Evolutionary conservation across 176 grass and related monocot genomes (phyloP).

Genomic region (Elaeis guineensis): DNA sequence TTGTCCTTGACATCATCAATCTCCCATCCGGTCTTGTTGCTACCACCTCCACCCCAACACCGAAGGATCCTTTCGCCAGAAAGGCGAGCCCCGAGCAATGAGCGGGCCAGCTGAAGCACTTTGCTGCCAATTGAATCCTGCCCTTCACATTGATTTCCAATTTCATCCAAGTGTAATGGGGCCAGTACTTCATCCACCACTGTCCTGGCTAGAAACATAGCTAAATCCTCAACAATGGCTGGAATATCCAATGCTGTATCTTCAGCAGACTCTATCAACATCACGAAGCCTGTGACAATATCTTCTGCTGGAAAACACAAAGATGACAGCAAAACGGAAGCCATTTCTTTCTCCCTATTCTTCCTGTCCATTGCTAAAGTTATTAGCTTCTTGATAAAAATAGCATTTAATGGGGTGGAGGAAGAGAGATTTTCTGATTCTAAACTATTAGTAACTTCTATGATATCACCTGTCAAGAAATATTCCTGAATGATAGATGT

Average conservation of each 20-base stretch:
- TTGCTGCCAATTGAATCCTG: conserved; percentile 14
- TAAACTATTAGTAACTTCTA: conserved; percentile 27
- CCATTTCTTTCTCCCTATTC: conserved; percentile 71
- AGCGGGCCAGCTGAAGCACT: conserved; percentile 36
- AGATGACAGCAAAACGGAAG: conserved; percentile 55
- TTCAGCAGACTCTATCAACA: conserved; percentile 55
- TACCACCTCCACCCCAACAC: conserved; percentile 60
- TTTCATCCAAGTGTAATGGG: conserved; percentile 42
- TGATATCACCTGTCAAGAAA: conserved; percentile 40
- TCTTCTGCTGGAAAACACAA: conserved; percentile 51
- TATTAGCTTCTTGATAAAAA: conserved; percentile 56
- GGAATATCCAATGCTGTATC: conserved; percentile 68
- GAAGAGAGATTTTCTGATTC: conserved; percentile 35
- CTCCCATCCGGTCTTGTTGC: conserved; percentile 43
- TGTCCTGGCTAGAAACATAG: conserved; percentile 71
- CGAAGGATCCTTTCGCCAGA: conserved; percentile 63
- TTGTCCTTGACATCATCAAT: conserved; percentile 59
- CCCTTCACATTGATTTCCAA: conserved; percentile 17
- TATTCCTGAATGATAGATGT: conserved; percentile 37
- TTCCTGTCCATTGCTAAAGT: conserved; percentile 68
- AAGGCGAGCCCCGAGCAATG: conserved; percentile 43
- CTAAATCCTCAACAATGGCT: conserved; percentile 49
- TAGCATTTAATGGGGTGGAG: conserved; percentile 32
- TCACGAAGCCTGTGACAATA: conserved; percentile 51
- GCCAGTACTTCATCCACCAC: conserved; percentile 68